Conservation (phyloP, 495 filamentous ascomycete species). For the Apiosordaria backusii region DNA sequence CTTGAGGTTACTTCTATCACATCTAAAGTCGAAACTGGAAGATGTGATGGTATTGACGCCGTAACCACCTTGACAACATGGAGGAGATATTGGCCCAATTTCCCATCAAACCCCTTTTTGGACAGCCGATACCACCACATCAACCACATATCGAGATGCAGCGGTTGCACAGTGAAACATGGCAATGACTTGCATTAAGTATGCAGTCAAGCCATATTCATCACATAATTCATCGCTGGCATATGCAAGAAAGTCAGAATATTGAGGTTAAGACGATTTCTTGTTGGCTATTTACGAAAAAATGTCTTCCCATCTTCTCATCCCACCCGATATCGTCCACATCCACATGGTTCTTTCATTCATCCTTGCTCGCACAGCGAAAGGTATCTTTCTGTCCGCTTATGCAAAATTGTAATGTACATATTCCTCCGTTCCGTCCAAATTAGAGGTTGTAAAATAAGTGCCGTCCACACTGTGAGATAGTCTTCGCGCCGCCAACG, state of each 20-base stretch:
- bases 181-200: not conserved
- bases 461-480: conserved; percentile 2
- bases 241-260: not conserved
- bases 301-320: conserved; percentile 3
- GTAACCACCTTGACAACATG: not conserved
- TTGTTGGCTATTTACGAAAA: not conserved
- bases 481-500: conserved; percentile 21
- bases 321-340: not conserved
- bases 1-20: not conserved
- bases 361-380: not conserved
- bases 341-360: not conserved
- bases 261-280: not conserved
- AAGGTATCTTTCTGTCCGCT: not conserved
- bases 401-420: conserved; percentile 1
- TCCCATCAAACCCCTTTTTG: not conserved
- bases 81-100: conserved; percentile 6
- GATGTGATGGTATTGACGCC: conserved; percentile 11
- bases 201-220: too few relatives aligned
- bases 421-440: not conserved
- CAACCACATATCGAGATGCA: not conserved
- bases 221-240: not conserved
- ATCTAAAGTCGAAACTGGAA: not conserved
- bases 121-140: not conserved
- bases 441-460: not conserved
- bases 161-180: not conserved